A percentile compares a stretch with the other conserved stretches of the same genome.
Conservation (phyloP, 2,329 filamentous ascomycete species). For the Monosporascus sp. region DNA sequence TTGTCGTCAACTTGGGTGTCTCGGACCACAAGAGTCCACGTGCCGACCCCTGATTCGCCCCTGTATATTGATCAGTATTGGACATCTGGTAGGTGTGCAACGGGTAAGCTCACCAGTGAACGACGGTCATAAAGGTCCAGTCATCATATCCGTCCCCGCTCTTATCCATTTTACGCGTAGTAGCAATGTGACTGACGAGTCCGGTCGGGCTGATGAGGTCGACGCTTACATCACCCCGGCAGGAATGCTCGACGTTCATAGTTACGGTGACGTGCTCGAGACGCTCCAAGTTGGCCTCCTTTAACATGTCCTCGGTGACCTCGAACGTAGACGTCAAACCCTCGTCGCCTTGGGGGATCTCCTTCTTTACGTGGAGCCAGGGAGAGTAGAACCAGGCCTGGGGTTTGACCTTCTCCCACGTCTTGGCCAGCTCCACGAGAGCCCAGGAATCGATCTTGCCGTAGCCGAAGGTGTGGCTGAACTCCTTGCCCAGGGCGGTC, state of each 20-base stretch:
- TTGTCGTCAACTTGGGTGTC: conserved; percentile 75
- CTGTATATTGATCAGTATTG: conserved; percentile 39
- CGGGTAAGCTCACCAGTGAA: conserved; percentile 67
- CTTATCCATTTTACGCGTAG: conserved; percentile 64
- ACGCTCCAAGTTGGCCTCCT: conserved; percentile 74
- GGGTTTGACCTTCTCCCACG: conserved; percentile 84
- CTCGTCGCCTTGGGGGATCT: conserved; percentile 77
- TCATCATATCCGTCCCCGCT: conserved; percentile 70
- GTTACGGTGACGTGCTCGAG: conserved; percentile 95
- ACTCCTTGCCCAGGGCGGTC: conserved; percentile 76
- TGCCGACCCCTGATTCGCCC: conserved; percentile 84
- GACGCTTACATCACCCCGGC: conserved; percentile 86
- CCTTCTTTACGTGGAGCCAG: conserved; percentile 84
- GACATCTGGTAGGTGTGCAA: background rate
- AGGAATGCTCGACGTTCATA: conserved; percentile 88
- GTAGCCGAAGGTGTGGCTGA: conserved; percentile 92
- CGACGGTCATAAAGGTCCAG: conserved; percentile 99
- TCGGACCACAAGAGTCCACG: conserved; percentile 86
- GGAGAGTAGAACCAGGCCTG: conserved; percentile 93
- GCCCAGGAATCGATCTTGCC: conserved; percentile 88
- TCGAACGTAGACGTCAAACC: conserved; percentile 78
- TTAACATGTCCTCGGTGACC: conserved; percentile 75
- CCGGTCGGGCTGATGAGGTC: conserved; percentile 82
- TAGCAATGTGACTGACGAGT: conserved; percentile 77
- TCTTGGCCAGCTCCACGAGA: conserved; percentile 79